phyloP scores from a whole-genome alignment of 768 basidiomycete species.

The Lactifluus subvellereus region DNA sequence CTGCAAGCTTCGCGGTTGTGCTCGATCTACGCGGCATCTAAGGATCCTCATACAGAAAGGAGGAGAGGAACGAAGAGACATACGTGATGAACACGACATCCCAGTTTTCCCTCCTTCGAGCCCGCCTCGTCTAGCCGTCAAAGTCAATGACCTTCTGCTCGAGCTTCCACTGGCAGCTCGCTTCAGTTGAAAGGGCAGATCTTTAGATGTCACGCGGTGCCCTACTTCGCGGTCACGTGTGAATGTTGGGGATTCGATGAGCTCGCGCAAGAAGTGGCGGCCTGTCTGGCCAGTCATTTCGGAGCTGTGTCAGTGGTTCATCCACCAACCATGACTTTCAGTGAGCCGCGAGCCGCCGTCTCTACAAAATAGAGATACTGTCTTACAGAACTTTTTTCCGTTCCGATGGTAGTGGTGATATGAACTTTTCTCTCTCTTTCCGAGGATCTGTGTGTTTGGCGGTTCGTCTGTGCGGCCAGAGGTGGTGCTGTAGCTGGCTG shows the following conservation, averaged over 20 bases:
- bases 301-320: not conserved
- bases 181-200: constrained; percentile 37
- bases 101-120: constrained; percentile 53
- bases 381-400: not conserved
- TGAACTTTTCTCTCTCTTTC: too few species aligned
- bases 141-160: constrained; percentile 65
- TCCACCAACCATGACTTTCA: not conserved
- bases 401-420: not conserved
- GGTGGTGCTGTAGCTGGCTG: too few species aligned
- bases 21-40: constrained; percentile 42
- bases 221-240: constrained; percentile 64
- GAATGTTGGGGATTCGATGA: constrained; percentile 54
- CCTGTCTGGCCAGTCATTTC: constrained; percentile 62
- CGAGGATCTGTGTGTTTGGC: too few species aligned
- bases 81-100: constrained; percentile 72
- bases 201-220: constrained; percentile 49
- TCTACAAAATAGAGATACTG: not conserved
- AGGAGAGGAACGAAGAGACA: constrained; percentile 24
- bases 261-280: constrained; percentile 50
- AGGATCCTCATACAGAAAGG: not conserved
- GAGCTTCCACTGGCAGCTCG: constrained; percentile 52
- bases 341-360: not conserved
- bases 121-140: constrained; percentile 53
- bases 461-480: too few species aligned
- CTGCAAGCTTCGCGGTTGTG: constrained; percentile 57